Evolutionary conservation across 1,139 yeast genomes (phyloP), one percentile per base, ranked within the genome.

Genomic region (Trichomonascaceae sp.): DNA sequence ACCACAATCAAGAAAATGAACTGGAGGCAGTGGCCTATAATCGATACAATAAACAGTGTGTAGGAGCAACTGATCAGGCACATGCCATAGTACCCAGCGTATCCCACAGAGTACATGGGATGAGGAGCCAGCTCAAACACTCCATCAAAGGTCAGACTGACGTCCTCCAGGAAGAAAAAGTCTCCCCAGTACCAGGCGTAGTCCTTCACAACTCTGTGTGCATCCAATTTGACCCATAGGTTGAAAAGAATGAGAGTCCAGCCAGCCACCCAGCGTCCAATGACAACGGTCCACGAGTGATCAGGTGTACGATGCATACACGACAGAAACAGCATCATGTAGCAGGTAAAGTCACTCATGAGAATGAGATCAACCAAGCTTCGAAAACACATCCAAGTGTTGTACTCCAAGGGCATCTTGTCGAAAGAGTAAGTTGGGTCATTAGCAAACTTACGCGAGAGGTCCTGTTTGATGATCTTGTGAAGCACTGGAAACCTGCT

Each of bases 181-280:
- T 82, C 94, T 22, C 94, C 94, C 94, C 94, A 82, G 57, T 82
- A 82, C 94, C 94, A 82, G 9, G 94, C 94, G 52, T 76, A 84
- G 55, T 82, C 94, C 52, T 82, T 81, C 37, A 82, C 87, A 16
- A 84, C 87, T 45, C 85, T 70, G 54, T 82, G 94, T 26, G 94
- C 94, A 56, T 82, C 89, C 13, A 81, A 62, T 53, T 82, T 82
- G 33, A 82, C 94, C 92, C 93, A 81, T 29, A 78, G 64, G 51
- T 81, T 81, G 62, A 82, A 81, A 31, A 76, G 45, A 38, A 80
- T 70, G 45, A 82, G 65, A 5, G 48, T 43, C 18, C 58, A 42
- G n/a, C 69, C 69, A 4, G 62, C 60, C 11, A 43, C 28, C 64
- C 65, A 60, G 35, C 69, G 48, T 29, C 60, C 52, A 13, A 51